Evolutionary conservation across 2,329 filamentous ascomycete species (phyloP), one percentile per base, ranked within the genome.

Genomic region (Claviceps arundinis): DNA sequence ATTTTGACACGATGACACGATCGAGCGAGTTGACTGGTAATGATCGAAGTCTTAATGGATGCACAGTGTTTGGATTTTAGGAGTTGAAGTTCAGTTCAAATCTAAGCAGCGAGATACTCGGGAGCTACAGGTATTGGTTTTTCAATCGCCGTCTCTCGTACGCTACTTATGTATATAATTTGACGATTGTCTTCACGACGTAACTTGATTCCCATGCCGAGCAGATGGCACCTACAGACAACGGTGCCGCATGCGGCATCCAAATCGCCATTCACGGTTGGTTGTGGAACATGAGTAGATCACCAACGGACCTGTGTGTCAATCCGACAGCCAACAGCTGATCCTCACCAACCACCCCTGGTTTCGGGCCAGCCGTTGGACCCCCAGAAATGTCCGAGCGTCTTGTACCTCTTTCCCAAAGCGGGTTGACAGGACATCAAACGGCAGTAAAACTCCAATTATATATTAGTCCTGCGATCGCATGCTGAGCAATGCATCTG

Each of bases 231-330:
- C 22, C 22, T 37, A 55, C 44, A 48, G 40, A 45, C 17, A 41
- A 37, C 46, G 43, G 22, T 54, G 58, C 57, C 57, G 50, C 55
- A 56, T 58, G 45, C 56, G 52, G 54, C 53, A 48, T 56, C 56
- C 26, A 55, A 60, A 59, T 52, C 45, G 26, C 49, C 50, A 37
- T 38, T 48, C 45, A 19, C 47, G 50, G 41, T 41, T 48, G 48
- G 52, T 48, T 48, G 51, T 56, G 54, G 50, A 37, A 38, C 52
- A 42, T 26, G 51, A 47, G 42, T 38, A 50, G 58, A 52, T 43
- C 56, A 52, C 51, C 37, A 49, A 52, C 56, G 38, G 55, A 43
- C 37, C 54, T 49, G 41, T 51, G 41, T 50, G 46, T 22, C 22
- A 30, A 13, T 17, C 44, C 37, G 45, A 50, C 56, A 50, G 55